phyloP scores from a whole-genome alignment of 75 land plant species.

The Larix kaempferi region DNA sequence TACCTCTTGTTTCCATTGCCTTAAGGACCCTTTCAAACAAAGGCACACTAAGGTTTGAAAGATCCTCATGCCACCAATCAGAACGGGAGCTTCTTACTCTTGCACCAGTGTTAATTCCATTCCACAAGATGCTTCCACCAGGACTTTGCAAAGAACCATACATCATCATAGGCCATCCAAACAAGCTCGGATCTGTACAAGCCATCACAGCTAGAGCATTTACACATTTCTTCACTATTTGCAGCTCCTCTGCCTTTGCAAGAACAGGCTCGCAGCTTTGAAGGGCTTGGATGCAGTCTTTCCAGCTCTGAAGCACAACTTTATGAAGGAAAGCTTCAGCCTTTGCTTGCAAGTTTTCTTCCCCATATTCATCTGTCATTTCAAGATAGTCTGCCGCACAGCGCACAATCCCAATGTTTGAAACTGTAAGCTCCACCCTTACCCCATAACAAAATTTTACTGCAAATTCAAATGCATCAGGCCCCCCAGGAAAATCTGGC shows the following conservation, averaged over 20 bases:
- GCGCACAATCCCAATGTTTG: constrained; percentile 47
- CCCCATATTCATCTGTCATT: constrained; percentile 73
- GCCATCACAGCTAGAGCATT: constrained; percentile 60
- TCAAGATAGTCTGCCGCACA: constrained; percentile 70
- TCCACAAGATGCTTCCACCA: constrained; percentile 91
- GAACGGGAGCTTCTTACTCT: constrained; percentile 36
- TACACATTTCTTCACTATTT: constrained; percentile 48
- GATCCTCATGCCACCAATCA: constrained; percentile 92
- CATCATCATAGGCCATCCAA: constrained; percentile 82
- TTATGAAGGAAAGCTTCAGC: constrained; percentile 65
- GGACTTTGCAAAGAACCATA: constrained; percentile 82
- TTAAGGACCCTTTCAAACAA: constrained; percentile 58
- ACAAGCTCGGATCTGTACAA: constrained; percentile 73
- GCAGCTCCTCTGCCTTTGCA: constrained; percentile 46
- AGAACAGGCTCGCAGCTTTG: constrained; percentile 46
- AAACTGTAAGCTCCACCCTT: constrained; percentile 51
- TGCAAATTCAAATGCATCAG: constrained; percentile 58
- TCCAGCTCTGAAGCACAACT: constrained; percentile 61
- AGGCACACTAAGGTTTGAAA: constrained; percentile 46
- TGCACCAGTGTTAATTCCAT: constrained; percentile 93
- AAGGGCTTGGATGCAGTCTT: constrained; percentile 68
- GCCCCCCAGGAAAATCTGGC: constrained; percentile 65
- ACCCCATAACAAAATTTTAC: constrained; percentile 80
- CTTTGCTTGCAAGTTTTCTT: constrained; percentile 57
- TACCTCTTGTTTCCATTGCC: constrained; percentile 55